Conservation (phyloP, 1,284 basidiomycete species). For the Naganishia sp. region DNA sequence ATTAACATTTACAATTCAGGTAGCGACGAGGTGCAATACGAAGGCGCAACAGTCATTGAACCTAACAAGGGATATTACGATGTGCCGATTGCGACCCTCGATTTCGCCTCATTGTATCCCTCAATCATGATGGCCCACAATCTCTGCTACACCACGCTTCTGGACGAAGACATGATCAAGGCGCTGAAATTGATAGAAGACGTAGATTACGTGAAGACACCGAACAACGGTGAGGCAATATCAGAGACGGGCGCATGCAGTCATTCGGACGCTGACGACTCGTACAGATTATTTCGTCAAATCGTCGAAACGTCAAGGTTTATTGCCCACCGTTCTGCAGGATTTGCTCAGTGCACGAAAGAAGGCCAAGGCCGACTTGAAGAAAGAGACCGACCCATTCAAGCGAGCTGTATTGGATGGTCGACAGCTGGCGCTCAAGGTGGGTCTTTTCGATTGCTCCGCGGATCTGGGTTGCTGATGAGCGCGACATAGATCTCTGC, state of each 20-base stretch:
- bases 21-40: slow-evolving; percentile 82
- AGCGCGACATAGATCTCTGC: slow-evolving; percentile 72
- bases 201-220: slow-evolving; percentile 71
- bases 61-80: slow-evolving; percentile 92
- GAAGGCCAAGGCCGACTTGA: slow-evolving; percentile 86
- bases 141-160: slow-evolving; percentile 88
- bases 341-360: slow-evolving; percentile 89
- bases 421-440: slow-evolving; percentile 89
- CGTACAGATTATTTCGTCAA: slow-evolving; percentile 79
- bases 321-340: slow-evolving; percentile 87
- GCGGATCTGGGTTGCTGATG: not conserved
- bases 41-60: slow-evolving; percentile 96
- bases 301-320: slow-evolving; percentile 71
- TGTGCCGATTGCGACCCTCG: slow-evolving; percentile 88
- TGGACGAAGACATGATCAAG: slow-evolving; percentile 76
- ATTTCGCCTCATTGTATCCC: slow-evolving; percentile 95
- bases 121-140: slow-evolving; percentile 99
- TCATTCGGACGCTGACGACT: not conserved
- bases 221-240: slow-evolving; percentile 74
- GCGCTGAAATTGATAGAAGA: slow-evolving; percentile 74
- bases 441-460: slow-evolving; percentile 44
- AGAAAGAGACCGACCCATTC: slow-evolving; percentile 92
- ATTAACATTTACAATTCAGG: slow-evolving; percentile 56
- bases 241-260: too few relatives aligned
- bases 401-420: slow-evolving; percentile 92